Evolutionary conservation across 2,329 filamentous ascomycete genomes (phyloP), one percentile per base, ranked within the genome.

Genomic region (Herpotrichia juniperi): DNA sequence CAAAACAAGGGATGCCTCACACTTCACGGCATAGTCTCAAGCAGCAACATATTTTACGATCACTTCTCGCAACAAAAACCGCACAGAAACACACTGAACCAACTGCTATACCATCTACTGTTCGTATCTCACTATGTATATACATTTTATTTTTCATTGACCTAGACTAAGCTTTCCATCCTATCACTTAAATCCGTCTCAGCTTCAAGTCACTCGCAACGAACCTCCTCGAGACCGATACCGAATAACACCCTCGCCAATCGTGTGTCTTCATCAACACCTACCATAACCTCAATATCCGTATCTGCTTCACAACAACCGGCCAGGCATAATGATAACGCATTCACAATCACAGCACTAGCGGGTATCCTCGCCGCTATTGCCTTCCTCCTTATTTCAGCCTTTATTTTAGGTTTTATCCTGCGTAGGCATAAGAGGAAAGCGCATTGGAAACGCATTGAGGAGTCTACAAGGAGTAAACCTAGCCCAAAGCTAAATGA

Each of bases 371-470:
- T 53, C n/a, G 40, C 24, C 8, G 46, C 26, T 3, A 53, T 40
- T n/a, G 32, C 24, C 5, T 45, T 42, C 19, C 42, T 53, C 2
- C 42, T 53, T 6, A 11, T 53, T 10, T 14, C n/a, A 8, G 40
- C 31, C 8, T 44, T 46, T 8, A 16, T 43, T 5, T 22, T 44
- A 3, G 46, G 40, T 8, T 37, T 53, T 11, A 12, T 46, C 11
- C 25, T 53, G 40, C 46, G 42, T 9, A 30, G 35, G 25, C 28
- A 49, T n/a, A 53, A 53, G 42, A 50, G 31, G 25, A 46, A 46
- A 26, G 37, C 19, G 25, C 35, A 53, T 42, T 19, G 47, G 51
- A 42, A 37, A 19, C 46, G 31, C 46, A 30, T 53, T 9, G 46
- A 53, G 14, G 39, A 40, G 21, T 26, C 39, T 26, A 50, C 51